A percentile compares a stretch with the other conserved stretches of the same genome.
phyloP scores from a whole-genome alignment of 345 rosid species.

The Firmiana major region DNA sequence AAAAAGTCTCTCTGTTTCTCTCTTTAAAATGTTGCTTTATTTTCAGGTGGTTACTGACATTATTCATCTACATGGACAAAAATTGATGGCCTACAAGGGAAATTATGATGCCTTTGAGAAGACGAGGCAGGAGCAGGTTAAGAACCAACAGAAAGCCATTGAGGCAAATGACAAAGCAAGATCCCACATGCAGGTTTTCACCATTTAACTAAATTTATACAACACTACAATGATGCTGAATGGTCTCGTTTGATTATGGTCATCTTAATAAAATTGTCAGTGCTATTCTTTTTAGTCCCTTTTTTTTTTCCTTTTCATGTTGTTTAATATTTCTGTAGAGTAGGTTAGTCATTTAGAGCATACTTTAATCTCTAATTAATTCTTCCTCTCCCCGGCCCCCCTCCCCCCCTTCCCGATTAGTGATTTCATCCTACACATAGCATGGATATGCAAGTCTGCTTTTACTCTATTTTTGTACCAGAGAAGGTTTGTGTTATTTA shows the following conservation, averaged over 20 bases:
- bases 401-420: not conserved
- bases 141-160: slow-evolving; percentile 89
- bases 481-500: not conserved
- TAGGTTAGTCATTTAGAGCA: not conserved
- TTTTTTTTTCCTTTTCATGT: not conserved
- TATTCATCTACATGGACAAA: slow-evolving; percentile 86
- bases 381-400: no score
- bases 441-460: not conserved
- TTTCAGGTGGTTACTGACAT: slow-evolving; percentile 96
- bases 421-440: not conserved
- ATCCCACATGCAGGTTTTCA: slow-evolving; percentile 87
- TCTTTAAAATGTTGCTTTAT: not conserved
- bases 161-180: slow-evolving; percentile 82
- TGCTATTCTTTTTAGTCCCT: not conserved
- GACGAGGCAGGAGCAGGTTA: slow-evolving; percentile 80
- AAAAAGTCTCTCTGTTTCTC: not conserved
- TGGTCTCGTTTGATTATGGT: not conserved
- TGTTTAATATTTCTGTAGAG: not conserved
- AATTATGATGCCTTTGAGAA: slow-evolving; percentile 84
- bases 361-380: not conserved
- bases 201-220: not conserved
- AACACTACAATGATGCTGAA: not conserved
- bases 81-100: slow-evolving; percentile 73
- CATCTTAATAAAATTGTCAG: not conserved
- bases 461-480: not conserved